Conservation (phyloP, 2,329 filamentous ascomycete genomes). For the Trichoderma aggressivum region DNA sequence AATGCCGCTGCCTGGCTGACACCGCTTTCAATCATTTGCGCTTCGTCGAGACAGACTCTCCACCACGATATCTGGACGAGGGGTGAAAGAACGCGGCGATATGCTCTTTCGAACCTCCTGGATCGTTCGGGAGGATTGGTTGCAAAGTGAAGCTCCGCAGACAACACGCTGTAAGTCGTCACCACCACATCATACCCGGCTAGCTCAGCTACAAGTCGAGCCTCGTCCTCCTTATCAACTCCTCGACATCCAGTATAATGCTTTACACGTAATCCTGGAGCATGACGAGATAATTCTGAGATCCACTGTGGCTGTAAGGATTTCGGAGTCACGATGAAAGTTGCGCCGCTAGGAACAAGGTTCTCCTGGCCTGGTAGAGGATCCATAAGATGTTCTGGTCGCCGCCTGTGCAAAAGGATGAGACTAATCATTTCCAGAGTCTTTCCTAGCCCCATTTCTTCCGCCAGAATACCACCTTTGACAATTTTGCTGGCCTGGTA, state of each 20-base stretch:
- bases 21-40: constrained; percentile 91
- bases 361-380: constrained; percentile 37
- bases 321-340: constrained; percentile 59
- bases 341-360: constrained; percentile 51
- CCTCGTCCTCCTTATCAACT: constrained; percentile 34
- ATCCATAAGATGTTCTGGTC: background rate
- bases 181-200: constrained; percentile 56
- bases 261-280: constrained; percentile 54
- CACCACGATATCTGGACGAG: constrained; percentile 83
- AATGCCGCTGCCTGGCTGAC: constrained; percentile 79
- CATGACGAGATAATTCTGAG: constrained; percentile 56
- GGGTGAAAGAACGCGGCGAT: constrained; percentile 67
- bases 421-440: constrained; percentile 72
- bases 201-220: constrained; percentile 43
- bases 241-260: constrained; percentile 52
- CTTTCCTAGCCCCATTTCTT: constrained; percentile 83
- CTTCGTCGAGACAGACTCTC: constrained; percentile 73
- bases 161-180: constrained; percentile 68
- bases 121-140: constrained; percentile 64
- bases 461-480: constrained; percentile 65
- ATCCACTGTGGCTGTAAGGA: constrained; percentile 60
- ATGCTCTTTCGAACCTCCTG: constrained; percentile 62
- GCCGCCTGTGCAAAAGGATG: constrained; percentile 56
- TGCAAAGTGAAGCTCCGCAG: constrained; percentile 75
- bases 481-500: constrained; percentile 39